Percentiles rank a stretch among this genome's conserved stretches.
Evolutionary conservation across 1,284 basidiomycete genomes (phyloP).

Genomic region (Apiotrichum mycotoxinovorans): DNA sequence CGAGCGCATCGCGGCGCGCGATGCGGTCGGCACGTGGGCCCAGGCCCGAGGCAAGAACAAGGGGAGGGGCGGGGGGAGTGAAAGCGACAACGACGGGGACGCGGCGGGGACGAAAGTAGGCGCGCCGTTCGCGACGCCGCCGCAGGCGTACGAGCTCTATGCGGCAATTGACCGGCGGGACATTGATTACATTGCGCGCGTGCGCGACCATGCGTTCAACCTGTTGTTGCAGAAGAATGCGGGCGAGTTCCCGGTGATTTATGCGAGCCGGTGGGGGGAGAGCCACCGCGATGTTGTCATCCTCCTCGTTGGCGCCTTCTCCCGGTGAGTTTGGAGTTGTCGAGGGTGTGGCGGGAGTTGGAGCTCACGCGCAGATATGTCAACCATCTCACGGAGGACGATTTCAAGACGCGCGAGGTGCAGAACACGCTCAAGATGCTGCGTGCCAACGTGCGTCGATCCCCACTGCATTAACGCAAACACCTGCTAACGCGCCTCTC

Average conservation of each 20-base stretch:
- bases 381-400: slow-evolving; percentile 46
- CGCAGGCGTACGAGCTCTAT: slow-evolving; percentile 50
- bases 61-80: not conserved
- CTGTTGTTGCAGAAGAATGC: slow-evolving; percentile 48
- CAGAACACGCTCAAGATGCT: slow-evolving; percentile 43
- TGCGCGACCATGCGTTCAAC: slow-evolving; percentile 47
- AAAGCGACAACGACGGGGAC: slow-evolving; percentile 10
- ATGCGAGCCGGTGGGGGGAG: slow-evolving; percentile 45
- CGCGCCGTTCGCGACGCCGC: slow-evolving; percentile 39
- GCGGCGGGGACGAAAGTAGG: slow-evolving; percentile 4
- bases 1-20: slow-evolving; percentile 29
- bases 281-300: slow-evolving; percentile 47
- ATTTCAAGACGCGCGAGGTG: slow-evolving; percentile 46
- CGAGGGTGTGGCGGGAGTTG: not conserved
- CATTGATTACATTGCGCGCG: slow-evolving; percentile 48
- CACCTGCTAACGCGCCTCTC: too few species aligned
- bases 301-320: slow-evolving; percentile 46
- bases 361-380: slow-evolving; percentile 36
- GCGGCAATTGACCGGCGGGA: slow-evolving; percentile 49
- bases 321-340: slow-evolving; percentile 28
- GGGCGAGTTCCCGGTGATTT: slow-evolving; percentile 49
- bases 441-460: slow-evolving; percentile 40
- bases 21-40: slow-evolving; percentile 33
- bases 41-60: too few species aligned
- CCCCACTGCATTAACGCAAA: too few species aligned